Evolutionary conservation across 371 early-diverging fungal genomes (phyloP), one percentile per base, ranked within the genome.

Genomic region (Capillidium rhysosporum): DNA sequence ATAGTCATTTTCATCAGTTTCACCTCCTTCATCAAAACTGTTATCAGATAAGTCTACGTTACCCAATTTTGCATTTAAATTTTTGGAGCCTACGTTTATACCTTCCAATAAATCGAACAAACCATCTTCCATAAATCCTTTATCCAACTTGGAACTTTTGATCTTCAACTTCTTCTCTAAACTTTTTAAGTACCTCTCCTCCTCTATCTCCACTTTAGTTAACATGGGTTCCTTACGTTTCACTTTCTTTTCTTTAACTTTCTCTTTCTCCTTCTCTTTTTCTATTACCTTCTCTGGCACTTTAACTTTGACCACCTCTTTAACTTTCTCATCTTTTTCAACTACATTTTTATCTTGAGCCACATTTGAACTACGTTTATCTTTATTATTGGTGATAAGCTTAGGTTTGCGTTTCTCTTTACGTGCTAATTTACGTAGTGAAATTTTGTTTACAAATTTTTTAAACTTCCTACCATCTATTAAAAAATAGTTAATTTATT

Each of bases 131-230:
- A 26, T 64, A 46, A 82, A 75, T 1, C 71, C 72, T 38, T 68
- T 77, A 41, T 69, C 68, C 12, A 67, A 52, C 1, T 64, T 58
- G 30, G 60, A 65, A 38, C 69, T 67, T 49, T 68, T 72, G 47
- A 70, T 73, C 57, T 85, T 87, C 14, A 92, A 69, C 57, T 82
- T 82, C 59, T 78, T 77, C 46, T 86, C 82, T 61, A 84, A 82
- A 43, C 75, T 72, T 21, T 74, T 76, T 64, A 88, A 73, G 38
- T 81, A 81, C 23, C 68, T 70, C 46, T 89, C 89, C 52, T 85
- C 86, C 7, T 76, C 69, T 9, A 70, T 64, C 7, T 67, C 61
- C 0, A 47, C 49, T 21, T 39, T 40, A 1, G 58, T 60, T 9
- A 48, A 57, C 21, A 55, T 63, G 18, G 54, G 24, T 3, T 25